Conservation (phyloP, 192 early-diverging fungal genomes). For the Mortierella antarctica region DNA sequence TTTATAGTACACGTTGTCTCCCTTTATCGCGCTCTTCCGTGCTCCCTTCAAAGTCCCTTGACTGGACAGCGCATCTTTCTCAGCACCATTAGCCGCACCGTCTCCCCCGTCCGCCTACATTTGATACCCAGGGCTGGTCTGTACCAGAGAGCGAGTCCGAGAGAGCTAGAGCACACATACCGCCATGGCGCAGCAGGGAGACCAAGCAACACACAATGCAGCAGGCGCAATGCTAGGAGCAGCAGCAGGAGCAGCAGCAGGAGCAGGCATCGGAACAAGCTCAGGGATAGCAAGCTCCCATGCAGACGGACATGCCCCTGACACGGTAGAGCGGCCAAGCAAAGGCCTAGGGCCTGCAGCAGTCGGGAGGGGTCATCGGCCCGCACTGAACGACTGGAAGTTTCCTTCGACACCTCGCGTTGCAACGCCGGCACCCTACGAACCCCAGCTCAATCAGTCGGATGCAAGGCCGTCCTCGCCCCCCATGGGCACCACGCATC, state of each 20-base stretch:
- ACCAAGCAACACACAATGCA: not conserved
- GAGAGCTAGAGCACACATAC: no score
- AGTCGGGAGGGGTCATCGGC: slow-evolving; percentile 39
- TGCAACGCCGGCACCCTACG: slow-evolving; percentile 35
- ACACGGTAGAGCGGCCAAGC: no score
- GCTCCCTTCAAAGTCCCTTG: no score
- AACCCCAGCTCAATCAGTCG: not conserved
- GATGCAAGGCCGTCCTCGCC: slow-evolving; percentile 21
- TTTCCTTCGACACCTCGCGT: slow-evolving; percentile 42
- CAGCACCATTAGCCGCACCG: no score
- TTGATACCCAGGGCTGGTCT: no score
- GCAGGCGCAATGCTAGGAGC: not conserved
- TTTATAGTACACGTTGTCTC: no score
- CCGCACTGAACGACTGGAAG: slow-evolving; percentile 51
- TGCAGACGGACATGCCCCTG: no score
- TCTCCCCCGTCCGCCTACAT: no score
- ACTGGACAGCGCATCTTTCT: no score
- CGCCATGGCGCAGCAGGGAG: slow-evolving; percentile 21
- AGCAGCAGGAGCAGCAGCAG: not conserved
- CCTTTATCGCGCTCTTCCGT: no score
- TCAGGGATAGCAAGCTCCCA: not conserved
- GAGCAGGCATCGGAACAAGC: not conserved
- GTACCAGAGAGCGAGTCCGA: no score
- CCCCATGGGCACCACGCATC: slow-evolving; percentile 9
- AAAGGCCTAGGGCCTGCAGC: not conserved